Percentiles rank a stretch among this genome's conserved stretches.
phyloP scores from a whole-genome alignment of 495 filamentous ascomycete species.

The Tirmania nivea region DNA sequence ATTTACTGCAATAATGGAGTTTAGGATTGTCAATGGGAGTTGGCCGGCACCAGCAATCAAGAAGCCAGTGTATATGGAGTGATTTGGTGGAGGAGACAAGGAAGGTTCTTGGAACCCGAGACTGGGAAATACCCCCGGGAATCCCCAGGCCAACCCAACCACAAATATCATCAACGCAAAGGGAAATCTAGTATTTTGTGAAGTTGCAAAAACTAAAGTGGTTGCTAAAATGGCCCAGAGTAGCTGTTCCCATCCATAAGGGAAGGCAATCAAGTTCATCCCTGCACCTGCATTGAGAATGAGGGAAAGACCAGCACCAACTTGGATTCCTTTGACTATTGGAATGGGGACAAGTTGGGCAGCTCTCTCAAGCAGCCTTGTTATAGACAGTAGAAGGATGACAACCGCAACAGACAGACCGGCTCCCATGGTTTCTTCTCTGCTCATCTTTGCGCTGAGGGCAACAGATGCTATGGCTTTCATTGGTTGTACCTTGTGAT shows the following conservation, averaged over 20 bases:
- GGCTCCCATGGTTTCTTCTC: slow-evolving; percentile 50
- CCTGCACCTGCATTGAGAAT: slow-evolving; percentile 45
- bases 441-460: slow-evolving; percentile 41
- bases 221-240: slow-evolving; percentile 38
- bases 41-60: slow-evolving; percentile 53
- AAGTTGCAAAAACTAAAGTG: slow-evolving; percentile 50
- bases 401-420: slow-evolving; percentile 52
- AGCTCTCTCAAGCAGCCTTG: slow-evolving; percentile 49
- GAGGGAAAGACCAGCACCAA: slow-evolving; percentile 67
- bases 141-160: slow-evolving; percentile 8
- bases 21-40: slow-evolving; percentile 70
- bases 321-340: slow-evolving; percentile 82
- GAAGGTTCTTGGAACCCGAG: slow-evolving; percentile 31
- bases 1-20: slow-evolving; percentile 70
- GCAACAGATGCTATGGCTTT: slow-evolving; percentile 76
- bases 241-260: not conserved
- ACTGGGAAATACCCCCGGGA: slow-evolving; percentile 12
- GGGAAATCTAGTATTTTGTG: slow-evolving; percentile 34
- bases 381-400: slow-evolving; percentile 54
- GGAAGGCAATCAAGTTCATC: not conserved
- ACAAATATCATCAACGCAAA: slow-evolving; percentile 37
- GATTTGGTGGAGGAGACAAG: slow-evolving; percentile 25
- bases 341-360: slow-evolving; percentile 54
- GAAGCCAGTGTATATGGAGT: slow-evolving; percentile 28
- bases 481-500: slow-evolving; percentile 17